Evolutionary conservation across 2,329 filamentous ascomycete genomes (phyloP).

Genomic region (Diaporthe eres): DNA sequence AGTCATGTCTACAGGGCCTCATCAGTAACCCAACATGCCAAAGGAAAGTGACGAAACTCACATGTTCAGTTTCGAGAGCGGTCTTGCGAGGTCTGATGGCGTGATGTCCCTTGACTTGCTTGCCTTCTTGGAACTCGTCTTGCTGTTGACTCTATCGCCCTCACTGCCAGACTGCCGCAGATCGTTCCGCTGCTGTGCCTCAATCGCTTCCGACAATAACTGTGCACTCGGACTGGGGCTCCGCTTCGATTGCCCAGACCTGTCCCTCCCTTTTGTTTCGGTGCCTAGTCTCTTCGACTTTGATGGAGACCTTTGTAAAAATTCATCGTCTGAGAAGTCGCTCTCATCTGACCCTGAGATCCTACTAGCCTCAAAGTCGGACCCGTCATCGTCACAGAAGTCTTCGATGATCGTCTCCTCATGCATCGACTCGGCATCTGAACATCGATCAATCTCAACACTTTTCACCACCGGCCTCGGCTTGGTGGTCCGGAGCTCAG

Average conservation of each 20-base stretch:
- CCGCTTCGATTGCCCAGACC: not conserved
- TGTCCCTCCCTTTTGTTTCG: not conserved
- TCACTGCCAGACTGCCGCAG: not conserved
- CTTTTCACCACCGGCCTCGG: not conserved
- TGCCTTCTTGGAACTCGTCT: not conserved
- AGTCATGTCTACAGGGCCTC: constrained; percentile 3
- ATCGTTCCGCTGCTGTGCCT: constrained; percentile 29
- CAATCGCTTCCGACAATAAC: constrained; percentile 37
- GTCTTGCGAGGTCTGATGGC: not conserved
- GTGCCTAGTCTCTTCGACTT: constrained; percentile 10
- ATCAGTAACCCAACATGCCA: constrained; percentile 1
- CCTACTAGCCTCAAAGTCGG: constrained; percentile 30
- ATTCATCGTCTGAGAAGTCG: not conserved
- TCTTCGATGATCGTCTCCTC: constrained; percentile 40
- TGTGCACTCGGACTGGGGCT: constrained; percentile 40
- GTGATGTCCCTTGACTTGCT: not conserved
- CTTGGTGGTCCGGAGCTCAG: constrained; percentile 27
- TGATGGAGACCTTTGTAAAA: constrained; percentile 11
- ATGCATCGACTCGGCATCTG: constrained; percentile 35
- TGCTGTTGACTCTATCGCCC: not conserved
- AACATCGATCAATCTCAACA: not conserved
- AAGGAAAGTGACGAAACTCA: constrained; percentile 2
- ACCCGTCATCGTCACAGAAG: constrained; percentile 36
- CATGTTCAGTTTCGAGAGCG: constrained; percentile 22
- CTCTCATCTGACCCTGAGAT: constrained; percentile 29